A percentile compares a stretch with the other conserved stretches of the same genome.
Evolutionary conservation across 2,329 filamentous ascomycete genomes (phyloP).

Genomic region (Fusarium longipes): DNA sequence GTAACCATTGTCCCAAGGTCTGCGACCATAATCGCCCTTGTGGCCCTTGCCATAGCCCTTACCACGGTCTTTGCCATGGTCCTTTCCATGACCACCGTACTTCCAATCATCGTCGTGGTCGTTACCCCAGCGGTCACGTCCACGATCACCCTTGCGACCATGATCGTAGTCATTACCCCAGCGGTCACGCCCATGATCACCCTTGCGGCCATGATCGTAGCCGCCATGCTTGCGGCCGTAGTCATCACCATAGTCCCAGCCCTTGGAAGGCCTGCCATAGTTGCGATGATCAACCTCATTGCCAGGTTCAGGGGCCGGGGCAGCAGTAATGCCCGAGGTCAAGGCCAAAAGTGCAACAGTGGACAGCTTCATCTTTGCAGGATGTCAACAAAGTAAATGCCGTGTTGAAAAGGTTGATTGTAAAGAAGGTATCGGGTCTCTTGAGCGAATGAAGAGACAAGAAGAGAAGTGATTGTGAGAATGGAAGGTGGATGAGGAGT

Average conservation of each 20-base stretch:
- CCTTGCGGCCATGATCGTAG: not conserved
- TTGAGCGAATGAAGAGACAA: conserved; percentile 5
- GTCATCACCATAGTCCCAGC: not conserved
- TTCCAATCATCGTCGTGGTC: not conserved
- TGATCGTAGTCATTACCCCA: not conserved
- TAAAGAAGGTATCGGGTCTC: not conserved
- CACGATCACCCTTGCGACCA: not conserved
- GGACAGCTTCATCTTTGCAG: conserved; percentile 23
- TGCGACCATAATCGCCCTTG: not conserved
- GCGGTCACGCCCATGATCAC: not conserved
- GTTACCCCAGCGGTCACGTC: too few relatives aligned
- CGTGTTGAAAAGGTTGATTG: not conserved
- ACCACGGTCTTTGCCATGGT: too few relatives aligned
- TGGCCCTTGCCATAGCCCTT: not conserved
- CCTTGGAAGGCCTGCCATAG: conserved; percentile 3
- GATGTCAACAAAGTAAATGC: not conserved
- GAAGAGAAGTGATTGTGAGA: not conserved
- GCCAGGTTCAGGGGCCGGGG: conserved; percentile 3
- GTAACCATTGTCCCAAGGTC: too few relatives aligned
- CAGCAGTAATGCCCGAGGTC: conserved; percentile 11
- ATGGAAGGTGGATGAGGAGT: not conserved
- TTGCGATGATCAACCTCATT: not conserved
- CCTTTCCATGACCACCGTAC: not conserved
- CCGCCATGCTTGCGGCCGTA: not conserved
- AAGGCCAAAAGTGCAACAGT: conserved; percentile 9